Base-by-base conservation (phyloP, 2,329 filamentous ascomycete species). In the Nectriaceae sp. region DNA sequence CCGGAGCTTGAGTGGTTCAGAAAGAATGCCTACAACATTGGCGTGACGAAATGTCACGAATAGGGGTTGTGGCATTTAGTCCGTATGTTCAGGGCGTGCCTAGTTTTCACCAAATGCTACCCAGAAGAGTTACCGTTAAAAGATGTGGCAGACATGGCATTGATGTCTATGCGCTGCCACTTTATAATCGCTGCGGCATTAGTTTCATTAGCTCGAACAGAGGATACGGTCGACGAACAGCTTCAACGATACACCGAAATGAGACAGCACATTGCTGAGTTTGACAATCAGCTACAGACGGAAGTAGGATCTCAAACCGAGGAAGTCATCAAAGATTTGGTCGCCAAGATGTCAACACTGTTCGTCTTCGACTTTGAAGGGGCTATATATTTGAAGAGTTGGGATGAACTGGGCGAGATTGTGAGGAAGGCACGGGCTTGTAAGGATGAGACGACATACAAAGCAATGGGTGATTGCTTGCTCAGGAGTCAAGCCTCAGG, bases 1-100 rank as follows among this genome's bases (percentile, higher is more conserved):
- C 65, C 75, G 3, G 90, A 96, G 59, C 74, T 95, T 3, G 80
- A 92, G 56, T 96, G 90, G 90, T 92, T 96, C 64, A 87, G 85
- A 31, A 85, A 85, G 53, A 93, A 89, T 54, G 79, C 87, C 1
- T 96, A 95, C 72, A 95, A 94, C 56, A 66, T 91, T 5, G 85
- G 84, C 0, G 68, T 93, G 4, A 82, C 84, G 51, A 75, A 85
- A 55, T 75, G 76, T 2, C 72, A 79, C 3, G 54, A 49, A 1
- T 85, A 87, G 75, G 65, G 78, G 20, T 74, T 84, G 1, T 64
- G 66, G 5, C 67, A 76, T 41, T 72, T 86, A 0, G 63, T 85
- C 3, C 73, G 79, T 3, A 75, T 96, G 20, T 69, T 86, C 40
- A 66, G 64, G 4, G 71, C 72, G 21, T 85, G 80, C 50, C 69